These are phyloP conservation scores for Ustilago sp. DNA, from an alignment of 1,284 basidiomycete species.

Conservation along the genomic window DNA sequence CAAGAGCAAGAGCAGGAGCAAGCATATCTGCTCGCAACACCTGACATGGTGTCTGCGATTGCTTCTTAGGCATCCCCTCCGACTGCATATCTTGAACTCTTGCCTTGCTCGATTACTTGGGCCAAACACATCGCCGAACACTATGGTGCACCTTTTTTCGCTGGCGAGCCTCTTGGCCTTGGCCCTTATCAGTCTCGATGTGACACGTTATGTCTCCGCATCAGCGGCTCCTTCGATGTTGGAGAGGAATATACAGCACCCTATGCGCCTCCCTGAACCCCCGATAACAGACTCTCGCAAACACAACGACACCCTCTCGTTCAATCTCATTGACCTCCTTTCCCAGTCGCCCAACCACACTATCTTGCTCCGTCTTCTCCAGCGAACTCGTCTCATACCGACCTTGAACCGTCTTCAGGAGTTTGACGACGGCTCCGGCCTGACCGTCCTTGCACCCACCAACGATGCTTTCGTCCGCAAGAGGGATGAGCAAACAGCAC, in stretches of 20 bases:
- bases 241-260: slow-evolving; percentile 13
- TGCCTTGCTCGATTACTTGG: background rate
- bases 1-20: background rate
- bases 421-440: slow-evolving; percentile 72
- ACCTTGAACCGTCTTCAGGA: slow-evolving; percentile 82
- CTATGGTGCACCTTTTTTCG: slow-evolving; percentile 15
- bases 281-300: slow-evolving; percentile 13
- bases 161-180: slow-evolving; percentile 11
- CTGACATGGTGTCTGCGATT: slow-evolving; percentile 9
- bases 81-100: background rate
- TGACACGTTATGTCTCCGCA: slow-evolving; percentile 2
- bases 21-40: background rate
- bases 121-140: background rate
- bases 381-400: slow-evolving; percentile 87
- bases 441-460: slow-evolving; percentile 93
- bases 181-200: slow-evolving; percentile 1
- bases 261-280: slow-evolving; percentile 18
- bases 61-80: background rate
- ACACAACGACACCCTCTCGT: slow-evolving; percentile 27
- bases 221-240: background rate
- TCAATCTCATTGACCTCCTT: slow-evolving; percentile 83
- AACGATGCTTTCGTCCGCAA: slow-evolving; percentile 72
- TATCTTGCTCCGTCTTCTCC: slow-evolving; percentile 82
- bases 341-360: slow-evolving; percentile 81
- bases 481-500: slow-evolving; percentile 29